Conservation (phyloP, 2,329 filamentous ascomycete genomes). For the Chalara sp. region DNA sequence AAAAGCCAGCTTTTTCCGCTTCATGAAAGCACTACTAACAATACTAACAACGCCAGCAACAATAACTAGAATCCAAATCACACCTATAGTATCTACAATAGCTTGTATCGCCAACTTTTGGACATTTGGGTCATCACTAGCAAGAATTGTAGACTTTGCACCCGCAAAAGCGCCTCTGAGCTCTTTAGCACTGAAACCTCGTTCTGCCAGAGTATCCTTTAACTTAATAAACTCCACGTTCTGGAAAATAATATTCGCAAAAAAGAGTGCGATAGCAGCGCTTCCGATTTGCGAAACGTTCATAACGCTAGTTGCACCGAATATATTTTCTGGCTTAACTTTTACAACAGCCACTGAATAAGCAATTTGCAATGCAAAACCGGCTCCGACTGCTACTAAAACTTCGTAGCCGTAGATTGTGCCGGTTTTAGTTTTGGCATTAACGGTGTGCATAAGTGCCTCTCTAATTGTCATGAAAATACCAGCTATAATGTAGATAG, state of each 20-base stretch:
- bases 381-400: conserved; percentile 33
- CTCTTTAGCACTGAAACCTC: conserved; percentile 16
- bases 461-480: conserved; percentile 26
- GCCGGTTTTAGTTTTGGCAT: conserved; percentile 14
- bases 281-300: conserved; percentile 27
- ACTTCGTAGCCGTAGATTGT: conserved; percentile 28
- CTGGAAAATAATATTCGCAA: conserved; percentile 30
- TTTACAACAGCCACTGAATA: conserved; percentile 28
- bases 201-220: conserved; percentile 15
- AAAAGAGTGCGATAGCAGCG: conserved; percentile 27
- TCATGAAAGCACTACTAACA: too few relatives aligned
- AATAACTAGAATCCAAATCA: too few relatives aligned
- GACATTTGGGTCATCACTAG: too few relatives aligned
- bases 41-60: too few relatives aligned
- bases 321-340: conserved; percentile 22
- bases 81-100: too few relatives aligned
- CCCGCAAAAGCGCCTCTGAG: conserved; percentile 18
- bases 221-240: conserved; percentile 18
- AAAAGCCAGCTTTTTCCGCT: too few relatives aligned
- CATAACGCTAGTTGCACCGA: conserved; percentile 28
- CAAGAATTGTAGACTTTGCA: conserved; percentile 1
- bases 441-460: conserved; percentile 19
- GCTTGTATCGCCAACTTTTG: too few relatives aligned
- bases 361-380: conserved; percentile 25
- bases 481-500: conserved; percentile 28